Conservation (phyloP, 148 eudicot species). For the Pouteria glomerata region DNA sequence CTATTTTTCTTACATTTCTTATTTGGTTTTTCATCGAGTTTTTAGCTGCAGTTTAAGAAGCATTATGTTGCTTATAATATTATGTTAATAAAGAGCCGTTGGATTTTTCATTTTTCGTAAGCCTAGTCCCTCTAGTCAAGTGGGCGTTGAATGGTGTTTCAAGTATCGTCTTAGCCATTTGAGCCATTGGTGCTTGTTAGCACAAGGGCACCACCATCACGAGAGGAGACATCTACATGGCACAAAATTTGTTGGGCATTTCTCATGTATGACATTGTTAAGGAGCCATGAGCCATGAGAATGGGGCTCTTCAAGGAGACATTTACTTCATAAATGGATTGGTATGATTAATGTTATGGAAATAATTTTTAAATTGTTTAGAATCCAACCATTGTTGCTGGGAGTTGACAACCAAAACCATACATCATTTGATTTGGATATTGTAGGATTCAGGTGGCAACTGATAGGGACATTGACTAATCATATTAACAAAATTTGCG, state of each 20-base stretch:
- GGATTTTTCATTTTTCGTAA: too few species aligned
- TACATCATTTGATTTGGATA: not conserved
- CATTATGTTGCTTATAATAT: too few species aligned
- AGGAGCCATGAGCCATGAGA: conserved; percentile 88
- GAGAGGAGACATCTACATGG: conserved; percentile 67
- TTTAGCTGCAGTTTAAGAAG: too few species aligned
- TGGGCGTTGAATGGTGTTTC: too few species aligned
- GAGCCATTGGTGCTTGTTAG: conserved; percentile 88
- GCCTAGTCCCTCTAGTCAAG: too few species aligned
- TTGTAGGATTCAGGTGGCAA: not conserved
- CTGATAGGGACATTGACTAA: too few species aligned
- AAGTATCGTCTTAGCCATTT: too few species aligned
- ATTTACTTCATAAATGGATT: conserved; percentile 12
- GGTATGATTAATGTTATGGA: not conserved
- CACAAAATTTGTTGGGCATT: conserved; percentile 93
- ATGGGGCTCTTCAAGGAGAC: conserved; percentile 56
- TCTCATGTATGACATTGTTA: conserved; percentile 89
- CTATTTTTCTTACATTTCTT: too few species aligned
- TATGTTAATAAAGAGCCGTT: too few species aligned
- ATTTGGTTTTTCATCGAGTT: too few species aligned
- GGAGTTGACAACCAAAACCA: not conserved
- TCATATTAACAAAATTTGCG: too few species aligned
- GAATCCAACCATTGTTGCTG: not conserved
- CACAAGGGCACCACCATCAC: conserved; percentile 82
- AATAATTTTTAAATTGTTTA: not conserved